Percentiles rank a stretch among this genome's conserved stretches.
Evolutionary conservation across 1,139 yeast genomes (phyloP).

Genomic region (Candida gigantensis): DNA sequence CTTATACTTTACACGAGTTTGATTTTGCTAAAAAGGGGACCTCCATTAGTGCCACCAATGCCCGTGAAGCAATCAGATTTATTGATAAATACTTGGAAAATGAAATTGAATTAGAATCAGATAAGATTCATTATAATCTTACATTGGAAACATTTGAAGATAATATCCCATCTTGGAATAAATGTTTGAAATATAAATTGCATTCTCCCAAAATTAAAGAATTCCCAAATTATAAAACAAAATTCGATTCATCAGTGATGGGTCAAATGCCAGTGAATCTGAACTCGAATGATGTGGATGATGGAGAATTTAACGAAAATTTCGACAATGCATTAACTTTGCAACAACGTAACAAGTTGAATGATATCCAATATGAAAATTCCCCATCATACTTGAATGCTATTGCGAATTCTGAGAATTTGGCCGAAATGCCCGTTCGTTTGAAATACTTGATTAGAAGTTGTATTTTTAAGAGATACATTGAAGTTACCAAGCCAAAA

Average conservation of each 20-base stretch:
- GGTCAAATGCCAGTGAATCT: conserved; percentile 16
- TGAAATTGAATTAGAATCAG: conserved; percentile 13
- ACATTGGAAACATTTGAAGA: conserved; percentile 40
- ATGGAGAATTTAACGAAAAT: conserved; percentile 11
- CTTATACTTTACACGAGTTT: conserved; percentile 58
- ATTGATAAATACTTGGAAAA: conserved; percentile 43
- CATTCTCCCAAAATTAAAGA: conserved; percentile 48
- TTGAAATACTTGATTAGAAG: conserved; percentile 51
- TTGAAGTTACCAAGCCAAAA: conserved; percentile 25
- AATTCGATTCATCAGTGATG: conserved; percentile 31
- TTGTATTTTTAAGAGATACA: conserved; percentile 47
- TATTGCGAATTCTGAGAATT: conserved; percentile 28
- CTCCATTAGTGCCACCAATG: conserved; percentile 56
- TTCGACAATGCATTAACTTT: conserved; percentile 12
- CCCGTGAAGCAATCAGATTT: conserved; percentile 57
- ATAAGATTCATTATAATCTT: conserved; percentile 22
- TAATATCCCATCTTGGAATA: conserved; percentile 51
- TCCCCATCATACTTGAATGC: conserved; percentile 30
- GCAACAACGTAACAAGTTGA: conserved; percentile 16
- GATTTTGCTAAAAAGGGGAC: conserved; percentile 55
- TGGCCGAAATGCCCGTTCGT: conserved; percentile 51
- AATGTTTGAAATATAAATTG: conserved; percentile 44
- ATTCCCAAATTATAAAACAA: conserved; percentile 46
- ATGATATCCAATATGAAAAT: conserved; percentile 38
- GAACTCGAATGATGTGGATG: conserved; percentile 1